Evolutionary conservation across 1,284 basidiomycete species (phyloP), one percentile per base, ranked within the genome.

Genomic region (Moniliella sp.): DNA sequence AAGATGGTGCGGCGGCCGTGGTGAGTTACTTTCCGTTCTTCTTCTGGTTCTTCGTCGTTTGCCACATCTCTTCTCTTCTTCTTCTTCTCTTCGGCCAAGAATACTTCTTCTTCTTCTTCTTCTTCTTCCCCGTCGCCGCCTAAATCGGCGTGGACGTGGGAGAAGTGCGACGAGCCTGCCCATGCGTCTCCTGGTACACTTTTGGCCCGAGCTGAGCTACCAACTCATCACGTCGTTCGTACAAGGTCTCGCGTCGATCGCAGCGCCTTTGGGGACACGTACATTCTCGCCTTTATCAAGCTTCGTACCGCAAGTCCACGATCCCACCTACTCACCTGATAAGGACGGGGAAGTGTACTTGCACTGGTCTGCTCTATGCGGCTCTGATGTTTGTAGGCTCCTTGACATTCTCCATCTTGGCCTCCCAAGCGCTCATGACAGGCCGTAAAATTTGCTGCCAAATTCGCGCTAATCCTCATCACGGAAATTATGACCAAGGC

Each of bases 401-500:
- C 39, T 42, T 63, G 17, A 40, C 66, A 8, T 54, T 55, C 7
- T 56, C 62, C 5, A 40, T 64, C 16, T 53, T 52, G 1, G 56
- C 61, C 25, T 64, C 61, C n/a, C 65, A 66, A 38, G 54, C 58
- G 0, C 57, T 70, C 3, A 62, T 62, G 48, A 56, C 66, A 17
- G 69, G 69, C 10, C 55, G 68, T 10, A 54, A 66, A 29, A 56
- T 66, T 14, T 66, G 66, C 33, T 62, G 51, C 25, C 42, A 45
- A 26, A 37, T 53, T 4, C 42, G 57, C 17, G 61, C 66, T 1
- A 63, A n/a, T 70, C 37, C 62, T 71, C 33, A 62, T 69, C 39
- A 56, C 64, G 25, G 67, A 70, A 36, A 65, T 69, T 16, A 66
- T 69, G 40, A 64, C 66, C 31, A 70, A 70, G 49, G 65, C 67